Conservation (phyloP, 2,329 filamentous ascomycete species). For the Pleomassaria siparia region DNA sequence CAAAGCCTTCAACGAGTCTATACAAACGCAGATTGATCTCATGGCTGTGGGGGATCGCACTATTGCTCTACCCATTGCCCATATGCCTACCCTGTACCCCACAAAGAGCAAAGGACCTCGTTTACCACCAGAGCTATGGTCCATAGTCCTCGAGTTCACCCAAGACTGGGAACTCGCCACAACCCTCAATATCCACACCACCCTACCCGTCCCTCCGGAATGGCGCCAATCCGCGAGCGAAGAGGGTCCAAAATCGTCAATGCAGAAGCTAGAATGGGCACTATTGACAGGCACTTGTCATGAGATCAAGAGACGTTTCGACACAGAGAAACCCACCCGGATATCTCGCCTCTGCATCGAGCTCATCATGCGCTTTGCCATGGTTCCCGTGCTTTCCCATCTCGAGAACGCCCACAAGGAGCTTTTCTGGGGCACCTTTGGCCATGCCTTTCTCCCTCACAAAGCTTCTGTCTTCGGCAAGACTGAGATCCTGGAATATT, state of each 20-base stretch:
- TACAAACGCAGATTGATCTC: conserved; percentile 76
- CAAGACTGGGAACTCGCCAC: conserved; percentile 90
- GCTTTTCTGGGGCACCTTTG: conserved; percentile 84
- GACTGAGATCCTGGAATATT: conserved; percentile 85
- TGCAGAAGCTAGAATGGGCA: conserved; percentile 81
- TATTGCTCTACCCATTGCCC: conserved; percentile 38
- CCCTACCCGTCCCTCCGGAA: conserved; percentile 68
- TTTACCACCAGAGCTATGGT: conserved; percentile 86
- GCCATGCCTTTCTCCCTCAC: conserved; percentile 77
- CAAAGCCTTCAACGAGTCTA: conserved; percentile 70
- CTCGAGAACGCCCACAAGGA: conserved; percentile 68
- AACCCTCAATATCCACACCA: conserved; percentile 78
- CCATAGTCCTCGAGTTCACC: conserved; percentile 79
- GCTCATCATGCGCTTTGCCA: conserved; percentile 87
- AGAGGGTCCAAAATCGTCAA: conserved; percentile 69
- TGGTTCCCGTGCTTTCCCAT: conserved; percentile 75
- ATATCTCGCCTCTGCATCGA: conserved; percentile 82
- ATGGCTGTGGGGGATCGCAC: conserved; percentile 73
- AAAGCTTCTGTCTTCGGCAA: conserved; percentile 89
- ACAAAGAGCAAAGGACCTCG: conserved; percentile 42
- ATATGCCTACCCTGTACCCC: conserved; percentile 33
- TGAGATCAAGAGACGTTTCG: conserved; percentile 73
- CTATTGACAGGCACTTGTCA: conserved; percentile 72
- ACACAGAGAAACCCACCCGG: conserved; percentile 69
- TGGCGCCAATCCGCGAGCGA: conserved; percentile 68